Base-by-base conservation (phyloP, 306 rosid species). In the Trifolium dubium region DNA sequence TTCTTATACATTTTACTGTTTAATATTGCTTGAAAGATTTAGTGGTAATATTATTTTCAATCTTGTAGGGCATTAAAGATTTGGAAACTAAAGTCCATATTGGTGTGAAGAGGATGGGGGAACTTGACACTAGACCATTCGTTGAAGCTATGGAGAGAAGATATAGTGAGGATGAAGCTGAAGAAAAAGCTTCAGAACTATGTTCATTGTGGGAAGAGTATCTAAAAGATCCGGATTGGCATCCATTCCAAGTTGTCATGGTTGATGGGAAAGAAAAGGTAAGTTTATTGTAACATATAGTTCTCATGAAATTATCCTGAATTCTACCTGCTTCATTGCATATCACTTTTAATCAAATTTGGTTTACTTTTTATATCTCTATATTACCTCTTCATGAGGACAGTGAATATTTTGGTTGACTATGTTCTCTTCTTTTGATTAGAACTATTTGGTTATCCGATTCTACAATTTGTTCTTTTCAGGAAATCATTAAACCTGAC, bases 161-260 rank as follows among this genome's bases (percentile, higher is more conserved):
- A 71, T 95, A 92, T 81, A 85, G 77, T 31, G 91, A 82, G 82
- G 97, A 95, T 34, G 89, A 88, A 31, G 97, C 96, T 55, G 97
- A 95, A 78, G 92, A 87, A 14, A 85, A 78, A 81, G 96, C 99
- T 29, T 71, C 92, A 65, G 96, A 88, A 77, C 77, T 90, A 17
- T 92, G 99, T 87, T 88, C 97, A 4, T 51, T 95, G 77, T 95
- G 99, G 99, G 91, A 80, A 73, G 99, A 95, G 79, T 89, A 88
- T 85, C 82, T 95, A 3, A 95, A 85, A 86, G 98, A 95, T 68
- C 93, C 98, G 19, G 97, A 87, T 23, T 95, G 99, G 99, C 98
- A 95, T 83, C 99, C 99, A 11, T 86, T 92, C 76, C 88, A 76
- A 83, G 77, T 89, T 76, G 67, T 61, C 67, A 28, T 14, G 10